A percentile compares a stretch with the other conserved stretches of the same genome.
Evolutionary conservation across 192 early-diverging fungal genomes (phyloP).

Genomic region (Gonapodya prolifera): DNA sequence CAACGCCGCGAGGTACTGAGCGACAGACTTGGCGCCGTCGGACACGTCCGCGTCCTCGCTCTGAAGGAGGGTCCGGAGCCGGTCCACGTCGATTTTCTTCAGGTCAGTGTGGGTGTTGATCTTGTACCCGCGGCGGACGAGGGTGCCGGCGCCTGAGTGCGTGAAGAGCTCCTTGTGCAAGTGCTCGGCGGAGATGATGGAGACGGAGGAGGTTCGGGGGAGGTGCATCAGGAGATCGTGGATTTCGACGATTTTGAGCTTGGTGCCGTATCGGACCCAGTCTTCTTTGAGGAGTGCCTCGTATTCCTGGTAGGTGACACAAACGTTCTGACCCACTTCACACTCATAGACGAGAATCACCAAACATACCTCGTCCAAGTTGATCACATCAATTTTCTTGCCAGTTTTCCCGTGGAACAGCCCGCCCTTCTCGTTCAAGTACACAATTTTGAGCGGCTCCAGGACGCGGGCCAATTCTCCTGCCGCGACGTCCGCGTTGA

Average conservation of each 20-base stretch:
- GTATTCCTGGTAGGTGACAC: conserved; percentile 59
- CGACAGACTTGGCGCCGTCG: conserved; percentile 52
- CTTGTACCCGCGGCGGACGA: conserved; percentile 89
- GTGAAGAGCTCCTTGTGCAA: conserved; percentile 99
- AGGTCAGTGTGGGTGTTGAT: conserved; percentile 52
- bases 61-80: conserved; percentile 41
- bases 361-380: conserved; percentile 95
- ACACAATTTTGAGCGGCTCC: conserved; percentile 96
- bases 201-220: conserved; percentile 95
- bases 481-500: conserved; percentile 97
- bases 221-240: conserved; percentile 92
- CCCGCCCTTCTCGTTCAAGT: conserved; percentile 95
- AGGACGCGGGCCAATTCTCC: conserved; percentile 88
- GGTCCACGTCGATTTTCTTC: conserved; percentile 53
- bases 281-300: conserved; percentile 83
- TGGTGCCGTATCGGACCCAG: conserved; percentile 96
- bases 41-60: background rate
- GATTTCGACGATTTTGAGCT: conserved; percentile 94
- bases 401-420: conserved; percentile 87
- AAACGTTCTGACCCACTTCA: conserved; percentile 16
- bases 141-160: conserved; percentile 89
- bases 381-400: conserved; percentile 94
- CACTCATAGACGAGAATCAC: conserved; percentile 39
- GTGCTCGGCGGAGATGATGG: conserved; percentile 98
- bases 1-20: conserved; percentile 54